Evolutionary conservation across 2,329 filamentous ascomycete species (phyloP).

Genomic region (Xylariaceae sp.): DNA sequence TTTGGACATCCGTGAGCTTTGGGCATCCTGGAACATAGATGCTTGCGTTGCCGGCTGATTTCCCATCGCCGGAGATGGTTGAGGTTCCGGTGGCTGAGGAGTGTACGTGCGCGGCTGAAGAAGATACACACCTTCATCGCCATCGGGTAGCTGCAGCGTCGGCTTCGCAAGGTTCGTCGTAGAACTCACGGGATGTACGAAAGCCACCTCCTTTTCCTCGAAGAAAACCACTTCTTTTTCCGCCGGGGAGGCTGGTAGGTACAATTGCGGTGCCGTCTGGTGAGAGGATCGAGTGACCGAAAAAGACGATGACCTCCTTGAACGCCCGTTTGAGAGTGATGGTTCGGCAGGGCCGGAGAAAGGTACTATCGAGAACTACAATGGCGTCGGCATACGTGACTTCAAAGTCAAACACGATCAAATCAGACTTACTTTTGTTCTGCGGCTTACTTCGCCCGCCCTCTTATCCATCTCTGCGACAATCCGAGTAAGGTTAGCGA

Average conservation of each 20-base stretch:
- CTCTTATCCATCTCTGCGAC: slow-evolving; percentile 82
- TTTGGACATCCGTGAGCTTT: slow-evolving; percentile 28
- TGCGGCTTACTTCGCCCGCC: slow-evolving; percentile 77
- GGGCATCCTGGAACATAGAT: slow-evolving; percentile 5
- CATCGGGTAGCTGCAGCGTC: slow-evolving; percentile 24
- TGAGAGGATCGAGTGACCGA: slow-evolving; percentile 25
- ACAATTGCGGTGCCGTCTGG: slow-evolving; percentile 24
- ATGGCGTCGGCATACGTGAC: slow-evolving; percentile 2
- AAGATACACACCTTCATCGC: slow-evolving; percentile 46
- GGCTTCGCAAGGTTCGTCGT: slow-evolving; percentile 22
- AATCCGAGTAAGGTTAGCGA: slow-evolving; percentile 70
- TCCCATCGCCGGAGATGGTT: slow-evolving; percentile 44
- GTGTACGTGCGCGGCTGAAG: slow-evolving; percentile 57
- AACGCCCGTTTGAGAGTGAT: slow-evolving; percentile 18
- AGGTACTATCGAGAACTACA: slow-evolving; percentile 31
- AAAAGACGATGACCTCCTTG: slow-evolving; percentile 20
- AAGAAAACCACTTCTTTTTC: slow-evolving; percentile 30
- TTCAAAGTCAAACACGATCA: background rate
- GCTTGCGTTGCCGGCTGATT: slow-evolving; percentile 30
- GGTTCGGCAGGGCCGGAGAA: slow-evolving; percentile 28
- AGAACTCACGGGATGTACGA: slow-evolving; percentile 20
- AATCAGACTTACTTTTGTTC: slow-evolving; percentile 59
- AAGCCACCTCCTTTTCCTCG: slow-evolving; percentile 25
- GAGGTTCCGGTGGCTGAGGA: slow-evolving; percentile 45
- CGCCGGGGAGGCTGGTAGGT: slow-evolving; percentile 25